These are phyloP conservation scores for Cucumis sativus DNA, from an alignment of 306 rosid genomes.

Conservation along the genomic window DNA sequence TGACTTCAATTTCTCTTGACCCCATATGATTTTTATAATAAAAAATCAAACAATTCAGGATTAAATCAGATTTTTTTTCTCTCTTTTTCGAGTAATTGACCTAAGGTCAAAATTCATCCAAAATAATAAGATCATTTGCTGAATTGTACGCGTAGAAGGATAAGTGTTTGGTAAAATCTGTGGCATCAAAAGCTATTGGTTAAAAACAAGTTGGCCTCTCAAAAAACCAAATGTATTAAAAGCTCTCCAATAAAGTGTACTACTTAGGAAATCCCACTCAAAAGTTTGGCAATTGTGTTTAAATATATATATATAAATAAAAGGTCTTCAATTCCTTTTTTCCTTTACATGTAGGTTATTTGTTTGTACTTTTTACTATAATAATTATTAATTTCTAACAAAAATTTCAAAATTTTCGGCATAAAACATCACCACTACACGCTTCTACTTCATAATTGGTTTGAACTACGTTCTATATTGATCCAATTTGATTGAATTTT, in stretches of 20 bases:
- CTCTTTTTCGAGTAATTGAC: too few species aligned
- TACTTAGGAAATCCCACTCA: neutral
- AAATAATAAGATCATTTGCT: neutral
- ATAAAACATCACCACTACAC: neutral
- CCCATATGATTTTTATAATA: too few species aligned
- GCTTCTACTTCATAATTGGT: neutral
- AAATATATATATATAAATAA: neutral
- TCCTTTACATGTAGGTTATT: neutral
- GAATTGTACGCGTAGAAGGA: neutral
- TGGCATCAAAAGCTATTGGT: neutral
- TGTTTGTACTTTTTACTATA: neutral
- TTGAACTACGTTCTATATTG: too few species aligned
- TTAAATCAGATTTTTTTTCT: too few species aligned
- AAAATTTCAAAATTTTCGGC: neutral
- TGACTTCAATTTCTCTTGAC: too few species aligned
- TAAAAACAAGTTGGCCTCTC: neutral
- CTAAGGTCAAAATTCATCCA: too few species aligned
- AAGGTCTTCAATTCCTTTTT: neutral
- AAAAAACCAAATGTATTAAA: neutral
- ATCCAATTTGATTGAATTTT: too few species aligned
- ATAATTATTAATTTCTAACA: neutral
- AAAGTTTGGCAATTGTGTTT: neutral
- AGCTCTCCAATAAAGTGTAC: neutral
- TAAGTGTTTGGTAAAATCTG: neutral
- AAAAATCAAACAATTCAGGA: too few species aligned